These are phyloP conservation scores for Mallotus japonicus DNA, from an alignment of 441 rosid genomes.

Conservation along the genomic window DNA sequence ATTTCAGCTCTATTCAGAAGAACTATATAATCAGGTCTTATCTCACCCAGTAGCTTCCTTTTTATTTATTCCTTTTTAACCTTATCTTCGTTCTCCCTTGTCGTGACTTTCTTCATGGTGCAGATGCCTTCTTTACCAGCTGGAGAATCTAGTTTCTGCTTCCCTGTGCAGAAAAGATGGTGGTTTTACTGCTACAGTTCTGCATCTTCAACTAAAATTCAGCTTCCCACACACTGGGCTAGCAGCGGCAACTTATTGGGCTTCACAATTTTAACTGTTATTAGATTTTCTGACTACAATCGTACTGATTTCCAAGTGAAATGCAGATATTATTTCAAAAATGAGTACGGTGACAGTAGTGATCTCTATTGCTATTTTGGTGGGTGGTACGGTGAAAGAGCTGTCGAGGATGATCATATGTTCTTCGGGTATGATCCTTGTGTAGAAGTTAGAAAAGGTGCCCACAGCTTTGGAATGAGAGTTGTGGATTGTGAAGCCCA, in stretches of 20 bases:
- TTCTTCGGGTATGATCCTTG: constrained; percentile 7
- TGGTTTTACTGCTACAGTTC: no score
- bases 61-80: background rate
- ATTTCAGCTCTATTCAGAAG: constrained; percentile 2
- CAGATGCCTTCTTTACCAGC: background rate
- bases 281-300: background rate
- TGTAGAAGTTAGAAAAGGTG: constrained; percentile 1
- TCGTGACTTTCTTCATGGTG: background rate
- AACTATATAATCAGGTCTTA: background rate
- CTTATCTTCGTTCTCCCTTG: no score
- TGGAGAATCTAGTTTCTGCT: background rate
- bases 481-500: no score
- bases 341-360: background rate
- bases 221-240: no score
- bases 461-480: no score
- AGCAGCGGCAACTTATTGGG: no score
- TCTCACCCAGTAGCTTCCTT: no score
- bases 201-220: no score
- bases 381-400: background rate
- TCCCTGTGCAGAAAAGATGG: constrained; percentile 1
- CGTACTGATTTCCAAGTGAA: background rate
- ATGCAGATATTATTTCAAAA: constrained; percentile 21
- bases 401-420: background rate
- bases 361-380: background rate
- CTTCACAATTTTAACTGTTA: no score